A percentile compares a stretch with the other conserved stretches of the same genome.
Conservation (phyloP, 441 rosid genomes). For the Melastoma candidum region DNA sequence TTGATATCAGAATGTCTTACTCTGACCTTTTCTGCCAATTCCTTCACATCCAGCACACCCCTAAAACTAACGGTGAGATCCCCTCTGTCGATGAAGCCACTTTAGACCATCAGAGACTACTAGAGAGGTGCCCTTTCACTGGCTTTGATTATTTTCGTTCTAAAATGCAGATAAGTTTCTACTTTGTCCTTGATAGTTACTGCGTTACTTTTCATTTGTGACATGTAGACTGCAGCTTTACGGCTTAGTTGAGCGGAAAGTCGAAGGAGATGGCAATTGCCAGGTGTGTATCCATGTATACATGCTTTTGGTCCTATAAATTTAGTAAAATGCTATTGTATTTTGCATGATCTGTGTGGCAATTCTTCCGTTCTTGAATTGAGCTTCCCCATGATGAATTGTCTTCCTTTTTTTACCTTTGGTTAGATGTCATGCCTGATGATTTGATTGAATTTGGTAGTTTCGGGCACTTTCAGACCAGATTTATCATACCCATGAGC, state of each 20-base stretch:
- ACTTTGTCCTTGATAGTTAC: neutral
- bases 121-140: conserved; percentile 24
- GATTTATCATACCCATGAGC: conserved; percentile 34
- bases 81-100: conserved; percentile 64
- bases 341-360: no score
- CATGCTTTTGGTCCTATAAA: no score
- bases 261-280: conserved; percentile 48
- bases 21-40: neutral
- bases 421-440: conserved; percentile 8
- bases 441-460: conserved; percentile 24
- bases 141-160: neutral
- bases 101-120: conserved; percentile 46
- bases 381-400: neutral
- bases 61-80: conserved; percentile 68
- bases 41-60: conserved; percentile 43
- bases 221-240: conserved; percentile 28
- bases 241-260: conserved; percentile 36
- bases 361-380: no score
- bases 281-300: conserved; percentile 24
- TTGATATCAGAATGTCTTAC: neutral
- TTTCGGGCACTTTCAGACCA: conserved; percentile 48
- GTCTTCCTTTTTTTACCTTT: conserved; percentile 10
- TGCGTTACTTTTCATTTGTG: conserved; percentile 5
- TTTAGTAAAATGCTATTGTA: no score
- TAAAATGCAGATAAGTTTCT: neutral